Base-by-base conservation (phyloP, 2,329 filamentous ascomycete genomes). In the Aspergillus brunneoviolaceus region DNA sequence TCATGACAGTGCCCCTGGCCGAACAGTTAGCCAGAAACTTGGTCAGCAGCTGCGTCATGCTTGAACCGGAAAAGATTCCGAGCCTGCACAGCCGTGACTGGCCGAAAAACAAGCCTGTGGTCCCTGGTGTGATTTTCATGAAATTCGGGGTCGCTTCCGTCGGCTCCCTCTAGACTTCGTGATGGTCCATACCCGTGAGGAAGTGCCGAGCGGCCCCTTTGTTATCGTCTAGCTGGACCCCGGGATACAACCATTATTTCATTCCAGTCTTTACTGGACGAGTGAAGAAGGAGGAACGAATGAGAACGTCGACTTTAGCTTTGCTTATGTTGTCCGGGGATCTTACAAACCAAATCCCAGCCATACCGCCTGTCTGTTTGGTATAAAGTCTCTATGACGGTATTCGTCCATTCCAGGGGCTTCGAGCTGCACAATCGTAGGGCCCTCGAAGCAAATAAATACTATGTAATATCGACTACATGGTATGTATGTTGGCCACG, bases 41-140 rank as follows among this genome's bases (percentile, higher is more conserved):
- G 21, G 19, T 49, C 9, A 45, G 53, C 29, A 49, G 29, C 29
- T 59, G 57, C 57, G 57, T 59, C 57, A 59, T 54, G 29, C 48
- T 29, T 35, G 2, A 25, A 16, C 19, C 53, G 53, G 53, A 55
- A 55, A 55, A 55, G 45, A 55, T 35, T 55, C 53, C 53, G 53
- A 33, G 14, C 42, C 33, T 39, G 31, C 33, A 5, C 33, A 35
- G 39, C 33, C 25, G 39, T 39, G 6, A 29, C n/a, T 33, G 50
- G 31, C 50, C 25, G 50, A 39, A 21, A 39, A 27, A n/a, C 16
- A 52, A 33, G 33, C 11, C 14, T 35, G 35, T 27, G 39, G 39
- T 16, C 39, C 16, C 39, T 19, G 39, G 39, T 16, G 6, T 45
- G 39, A 16, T 45, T 45, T 19, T 45, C 33, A 23, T 27, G 21